phyloP scores from a whole-genome alignment of 2,329 filamentous ascomycete species.

The Sporothrix globosa region DNA sequence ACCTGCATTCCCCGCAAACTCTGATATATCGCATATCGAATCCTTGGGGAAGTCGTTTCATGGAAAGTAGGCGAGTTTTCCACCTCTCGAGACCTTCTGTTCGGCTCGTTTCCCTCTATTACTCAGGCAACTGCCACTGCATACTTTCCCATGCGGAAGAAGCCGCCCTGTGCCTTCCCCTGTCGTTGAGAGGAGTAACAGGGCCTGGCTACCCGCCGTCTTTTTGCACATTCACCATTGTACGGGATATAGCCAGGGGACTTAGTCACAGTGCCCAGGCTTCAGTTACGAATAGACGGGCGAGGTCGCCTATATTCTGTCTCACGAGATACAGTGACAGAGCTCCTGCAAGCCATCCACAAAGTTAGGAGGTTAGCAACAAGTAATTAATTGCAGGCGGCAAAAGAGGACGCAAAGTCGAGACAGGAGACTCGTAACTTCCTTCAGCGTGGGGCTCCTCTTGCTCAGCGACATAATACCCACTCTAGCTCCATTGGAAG shows the following conservation, averaged over 20 bases:
- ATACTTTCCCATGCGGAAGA: neutral
- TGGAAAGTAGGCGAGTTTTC: neutral
- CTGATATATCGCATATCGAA: neutral
- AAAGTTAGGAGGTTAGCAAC: no score
- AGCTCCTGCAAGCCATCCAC: neutral
- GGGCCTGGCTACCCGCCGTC: slow-evolving; percentile 15
- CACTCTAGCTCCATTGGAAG: slow-evolving; percentile 5
- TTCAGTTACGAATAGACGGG: neutral
- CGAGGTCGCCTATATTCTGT: neutral
- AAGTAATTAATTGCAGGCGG: no score
- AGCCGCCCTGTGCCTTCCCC: neutral
- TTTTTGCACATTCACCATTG: slow-evolving; percentile 3
- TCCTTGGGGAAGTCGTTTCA: neutral
- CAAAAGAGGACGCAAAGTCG: no score
- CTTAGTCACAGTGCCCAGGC: neutral
- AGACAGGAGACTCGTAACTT: neutral
- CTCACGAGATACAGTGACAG: no score
- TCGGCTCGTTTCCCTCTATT: neutral
- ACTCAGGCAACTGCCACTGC: neutral
- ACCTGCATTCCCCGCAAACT: neutral
- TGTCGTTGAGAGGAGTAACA: neutral
- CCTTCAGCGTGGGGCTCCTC: neutral
- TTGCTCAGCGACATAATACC: neutral
- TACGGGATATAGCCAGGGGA: neutral
- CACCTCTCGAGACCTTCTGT: neutral